Percentiles rank a stretch among this genome's conserved stretches.
Conservation (phyloP, 2,329 filamentous ascomycete genomes). For the Cercospora sojina region DNA sequence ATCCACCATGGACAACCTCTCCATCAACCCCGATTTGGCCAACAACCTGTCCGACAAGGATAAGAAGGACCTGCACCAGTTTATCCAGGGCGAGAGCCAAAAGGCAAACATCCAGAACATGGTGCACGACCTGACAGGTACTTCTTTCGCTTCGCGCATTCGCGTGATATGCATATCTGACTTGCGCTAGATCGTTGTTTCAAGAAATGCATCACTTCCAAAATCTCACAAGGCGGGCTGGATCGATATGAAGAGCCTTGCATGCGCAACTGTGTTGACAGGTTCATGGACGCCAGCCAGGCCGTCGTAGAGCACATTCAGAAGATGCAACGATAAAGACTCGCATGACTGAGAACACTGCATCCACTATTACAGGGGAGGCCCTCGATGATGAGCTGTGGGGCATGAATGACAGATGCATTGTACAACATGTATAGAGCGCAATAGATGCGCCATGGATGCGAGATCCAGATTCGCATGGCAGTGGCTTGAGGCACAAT, state of each 20-base stretch:
- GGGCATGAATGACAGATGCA: background rate
- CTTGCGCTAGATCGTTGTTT: conserved; percentile 60
- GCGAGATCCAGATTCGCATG: background rate
- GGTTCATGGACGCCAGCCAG: conserved; percentile 86
- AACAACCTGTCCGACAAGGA: conserved; percentile 34
- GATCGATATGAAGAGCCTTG: conserved; percentile 78
- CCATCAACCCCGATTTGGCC: conserved; percentile 32
- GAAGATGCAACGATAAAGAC: conserved; percentile 45
- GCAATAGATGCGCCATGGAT: background rate
- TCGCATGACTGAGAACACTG: background rate
- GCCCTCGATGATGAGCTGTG: background rate
- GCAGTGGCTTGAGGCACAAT: background rate
- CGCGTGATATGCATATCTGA: conserved; percentile 46
- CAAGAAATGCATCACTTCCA: conserved; percentile 83
- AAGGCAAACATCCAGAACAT: conserved; percentile 67
- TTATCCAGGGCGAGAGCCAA: conserved; percentile 80
- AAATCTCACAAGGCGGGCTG: conserved; percentile 69
- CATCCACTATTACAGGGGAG: background rate
- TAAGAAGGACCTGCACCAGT: conserved; percentile 82
- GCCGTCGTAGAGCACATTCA: conserved; percentile 84
- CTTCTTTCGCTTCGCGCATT: conserved; percentile 52
- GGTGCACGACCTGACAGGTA: conserved; percentile 23
- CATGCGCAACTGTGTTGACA: conserved; percentile 87
- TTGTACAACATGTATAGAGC: conserved; percentile 20
- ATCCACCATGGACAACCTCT: conserved; percentile 31